Base-by-base conservation (phyloP, 192 early-diverging fungal species). In the Backusella tuberculispora region DNA sequence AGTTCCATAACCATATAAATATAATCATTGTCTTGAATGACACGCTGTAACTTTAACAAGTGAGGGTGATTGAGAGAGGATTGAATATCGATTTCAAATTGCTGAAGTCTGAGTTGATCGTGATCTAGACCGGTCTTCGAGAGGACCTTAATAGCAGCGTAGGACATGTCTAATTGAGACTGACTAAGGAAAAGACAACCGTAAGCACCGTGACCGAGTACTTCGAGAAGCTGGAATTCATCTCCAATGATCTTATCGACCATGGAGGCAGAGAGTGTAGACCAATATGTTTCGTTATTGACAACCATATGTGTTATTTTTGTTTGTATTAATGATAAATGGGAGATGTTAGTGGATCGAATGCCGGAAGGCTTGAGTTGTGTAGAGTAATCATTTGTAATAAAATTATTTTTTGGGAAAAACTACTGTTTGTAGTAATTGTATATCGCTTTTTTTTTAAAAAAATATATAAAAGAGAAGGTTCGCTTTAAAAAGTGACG, bases 1-100 rank as follows among this genome's bases (percentile, higher is more conserved):
- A 94, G 90, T 80, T 99, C 97, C 96, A 99, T 97, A 42, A 98
- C 90, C 75, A 99, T 86, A 80, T 94, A 97, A 15, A 99, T 88
- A 73, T 93, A 93, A 69, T 91, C 82, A 66, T 91, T 89, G 40
- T 94, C 95, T 88, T 98, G 94, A 70, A 98, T 91, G 76, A 97
- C 94, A 73, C 92, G 90, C 77, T 93, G 90, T 19, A 99, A 85
- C 45, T 91, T 91, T 40, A 96, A 86, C 26, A 99, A 89, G 80
- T 95, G 92, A n/a, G 87, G 88, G 80, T 98, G 96, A n/a, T 63
- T 24, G 21, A 93, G 85, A n/a, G 83, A 80, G 17, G 84, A 77
- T 53, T 89, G 88, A 47, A 88, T 84, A 41, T 85, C 85, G 43
- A 89, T 85, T 85, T 89, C 88, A 47, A 83, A 74, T 19, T 83